Percentiles rank a stretch among this genome's conserved stretches.
phyloP scores from a whole-genome alignment of 345 rosid species.

The Durio zibethinus region DNA sequence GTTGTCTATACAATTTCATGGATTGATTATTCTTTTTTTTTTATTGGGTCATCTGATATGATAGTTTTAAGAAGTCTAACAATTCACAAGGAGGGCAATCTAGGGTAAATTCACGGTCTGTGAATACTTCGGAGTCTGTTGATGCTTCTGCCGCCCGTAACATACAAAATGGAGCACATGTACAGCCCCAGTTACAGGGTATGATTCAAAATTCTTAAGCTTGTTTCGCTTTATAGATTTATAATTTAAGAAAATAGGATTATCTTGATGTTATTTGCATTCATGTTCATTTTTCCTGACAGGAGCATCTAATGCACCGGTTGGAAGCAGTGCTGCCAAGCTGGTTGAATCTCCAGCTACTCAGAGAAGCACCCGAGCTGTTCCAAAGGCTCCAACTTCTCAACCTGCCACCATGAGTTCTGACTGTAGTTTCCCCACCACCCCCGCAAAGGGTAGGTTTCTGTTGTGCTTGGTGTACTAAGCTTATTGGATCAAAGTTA shows the following conservation, averaged over 20 bases:
- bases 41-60: neutral
- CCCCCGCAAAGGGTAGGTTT: conserved; percentile 57
- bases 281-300: neutral
- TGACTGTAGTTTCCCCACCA: conserved; percentile 27
- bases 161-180: conserved; percentile 56
- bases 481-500: neutral
- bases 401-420: conserved; percentile 59
- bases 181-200: conserved; percentile 49
- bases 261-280: neutral
- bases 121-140: conserved; percentile 37
- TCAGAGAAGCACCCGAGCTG: conserved; percentile 43
- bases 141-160: conserved; percentile 37
- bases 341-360: conserved; percentile 20
- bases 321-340: neutral
- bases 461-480: neutral
- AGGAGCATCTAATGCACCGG: neutral
- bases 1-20: neutral
- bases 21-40: neutral
- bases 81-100: conserved; percentile 75
- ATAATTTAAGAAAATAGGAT: neutral
- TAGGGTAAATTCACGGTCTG: conserved; percentile 47
- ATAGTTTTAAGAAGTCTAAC: conserved; percentile 64
- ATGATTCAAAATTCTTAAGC: neutral
- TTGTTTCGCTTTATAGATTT: neutral
- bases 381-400: conserved; percentile 85